Percentiles rank a stretch among this genome's conserved stretches.
phyloP scores from a whole-genome alignment of 1,284 basidiomycete species.

The Pisolithus thermaeus region DNA sequence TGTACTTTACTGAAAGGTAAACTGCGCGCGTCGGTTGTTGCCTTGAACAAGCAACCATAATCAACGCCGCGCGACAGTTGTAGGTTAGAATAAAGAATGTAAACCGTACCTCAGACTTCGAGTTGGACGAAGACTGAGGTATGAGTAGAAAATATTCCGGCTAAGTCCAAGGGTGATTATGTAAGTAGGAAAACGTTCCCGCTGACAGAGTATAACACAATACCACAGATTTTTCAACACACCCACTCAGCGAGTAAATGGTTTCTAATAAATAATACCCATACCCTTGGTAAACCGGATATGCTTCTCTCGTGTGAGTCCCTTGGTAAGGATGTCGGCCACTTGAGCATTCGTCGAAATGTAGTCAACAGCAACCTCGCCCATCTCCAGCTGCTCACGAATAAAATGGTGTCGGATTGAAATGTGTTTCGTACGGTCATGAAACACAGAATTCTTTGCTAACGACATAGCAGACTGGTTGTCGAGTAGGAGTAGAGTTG shows the following conservation, averaged over 20 bases:
- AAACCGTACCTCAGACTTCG: too few relatives aligned
- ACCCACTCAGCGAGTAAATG: slow-evolving; percentile 1
- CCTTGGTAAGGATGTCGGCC: not conserved
- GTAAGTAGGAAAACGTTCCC: too few relatives aligned
- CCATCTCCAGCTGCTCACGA: slow-evolving; percentile 20
- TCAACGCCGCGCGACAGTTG: too few relatives aligned
- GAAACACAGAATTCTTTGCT: slow-evolving; percentile 20
- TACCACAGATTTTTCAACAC: slow-evolving; percentile 6
- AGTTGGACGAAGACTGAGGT: too few relatives aligned
- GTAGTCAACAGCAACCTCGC: not conserved
- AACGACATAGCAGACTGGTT: slow-evolving; percentile 27
- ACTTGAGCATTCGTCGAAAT: not conserved
- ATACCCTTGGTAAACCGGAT: not conserved
- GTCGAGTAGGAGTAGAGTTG: slow-evolving; percentile 20
- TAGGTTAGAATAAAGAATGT: too few relatives aligned
- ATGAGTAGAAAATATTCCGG: too few relatives aligned
- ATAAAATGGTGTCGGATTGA: slow-evolving; percentile 28
- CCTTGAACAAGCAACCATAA: too few relatives aligned
- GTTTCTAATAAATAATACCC: not conserved
- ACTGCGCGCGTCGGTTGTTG: too few relatives aligned
- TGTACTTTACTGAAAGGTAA: too few relatives aligned
- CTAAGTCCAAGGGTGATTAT: too few relatives aligned
- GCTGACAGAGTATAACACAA: too few relatives aligned
- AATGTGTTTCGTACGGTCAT: slow-evolving; percentile 29
- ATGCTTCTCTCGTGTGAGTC: not conserved